Evolutionary conservation across 2,329 filamentous ascomycete species (phyloP), one percentile per base, ranked within the genome.

Genomic region (Clonostachys byssicola): DNA sequence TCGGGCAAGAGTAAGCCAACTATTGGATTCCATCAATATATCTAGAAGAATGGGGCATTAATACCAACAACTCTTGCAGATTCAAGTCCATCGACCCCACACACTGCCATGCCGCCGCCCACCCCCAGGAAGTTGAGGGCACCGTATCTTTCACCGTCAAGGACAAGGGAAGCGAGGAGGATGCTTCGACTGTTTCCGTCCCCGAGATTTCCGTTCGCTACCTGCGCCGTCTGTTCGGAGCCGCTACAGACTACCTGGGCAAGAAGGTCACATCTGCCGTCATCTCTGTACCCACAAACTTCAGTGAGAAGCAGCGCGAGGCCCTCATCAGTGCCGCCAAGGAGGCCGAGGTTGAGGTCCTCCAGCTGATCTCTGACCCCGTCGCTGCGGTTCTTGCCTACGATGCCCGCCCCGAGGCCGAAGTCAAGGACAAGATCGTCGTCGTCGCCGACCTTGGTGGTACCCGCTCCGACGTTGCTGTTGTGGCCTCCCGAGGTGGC

Each of bases 81-180:
- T 96, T 95, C 81, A 92, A 95, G 75, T 88, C 89, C 55, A 95
- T 99, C 78, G 94, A 99, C 69, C 90, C 92, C 54, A 95, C 90
- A 46, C 89, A 95, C 67, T 92, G 87, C 78, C 92, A 97, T 68
- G 87, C 90, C 58, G 95, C 91, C 48, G 89, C 92, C 48, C 94
- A 96, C 72, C 92, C 94, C 53, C 72, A 89, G 66, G 86, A 95
- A 55, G 71, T 78, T 56, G 80, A 83, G 52, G 83, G 81, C 52
- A 78, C 80, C 48, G 80, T 96, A 52, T 82, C 86, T 50, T 97
- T 99, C 74, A 82, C 81, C 51, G 82, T 97, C 60, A 82, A 88
- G 66, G 92, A 97, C 67, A 85, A 86, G 65, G 72, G 68, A 18
- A 77, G 72, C 51, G 83, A 83, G 52, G 81, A 82, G 41, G 70